These are phyloP conservation scores for Hypomontagnella monticulosa DNA, from an alignment of 495 filamentous ascomycete genomes.

Conservation along the genomic window DNA sequence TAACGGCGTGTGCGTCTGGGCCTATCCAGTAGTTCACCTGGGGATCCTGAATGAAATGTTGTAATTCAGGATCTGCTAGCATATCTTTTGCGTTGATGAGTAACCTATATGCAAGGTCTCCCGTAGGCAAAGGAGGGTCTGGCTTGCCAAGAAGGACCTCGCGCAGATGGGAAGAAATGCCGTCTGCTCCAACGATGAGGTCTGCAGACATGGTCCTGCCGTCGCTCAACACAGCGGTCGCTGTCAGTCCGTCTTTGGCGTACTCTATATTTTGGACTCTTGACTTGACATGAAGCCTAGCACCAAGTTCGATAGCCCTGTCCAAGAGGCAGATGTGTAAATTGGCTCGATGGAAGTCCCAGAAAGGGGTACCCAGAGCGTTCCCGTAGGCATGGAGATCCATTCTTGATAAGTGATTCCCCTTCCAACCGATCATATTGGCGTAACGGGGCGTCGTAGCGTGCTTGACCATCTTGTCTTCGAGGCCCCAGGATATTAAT, in stretches of 20 bases:
- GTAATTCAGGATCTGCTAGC: constrained; percentile 60
- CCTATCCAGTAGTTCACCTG: constrained; percentile 76
- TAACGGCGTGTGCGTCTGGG: constrained; percentile 69
- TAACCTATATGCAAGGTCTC: constrained; percentile 74
- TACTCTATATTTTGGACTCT: constrained; percentile 52
- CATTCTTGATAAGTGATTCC: constrained; percentile 50
- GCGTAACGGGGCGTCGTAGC: constrained; percentile 51
- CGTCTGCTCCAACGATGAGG: constrained; percentile 68
- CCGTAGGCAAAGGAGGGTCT: constrained; percentile 63
- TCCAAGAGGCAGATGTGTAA: constrained; percentile 63
- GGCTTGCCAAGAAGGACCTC: constrained; percentile 58
- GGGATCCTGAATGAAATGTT: constrained; percentile 59
- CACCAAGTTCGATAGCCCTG: constrained; percentile 63
- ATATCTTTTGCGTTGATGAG: constrained; percentile 66
- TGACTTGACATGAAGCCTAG: constrained; percentile 57
- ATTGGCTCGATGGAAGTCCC: constrained; percentile 68
- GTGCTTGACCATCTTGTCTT: constrained; percentile 41
- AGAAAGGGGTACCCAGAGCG: constrained; percentile 61
- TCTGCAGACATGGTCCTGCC: constrained; percentile 55
- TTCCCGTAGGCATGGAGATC: constrained; percentile 55
- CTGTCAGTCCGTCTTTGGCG: constrained; percentile 45
- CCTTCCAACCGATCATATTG: constrained; percentile 56
- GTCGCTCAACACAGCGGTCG: constrained; percentile 43
- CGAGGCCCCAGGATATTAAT: constrained; percentile 57
- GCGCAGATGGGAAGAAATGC: constrained; percentile 62